Conservation (phyloP, 768 basidiomycete species). For the Ramaria sp. region DNA sequence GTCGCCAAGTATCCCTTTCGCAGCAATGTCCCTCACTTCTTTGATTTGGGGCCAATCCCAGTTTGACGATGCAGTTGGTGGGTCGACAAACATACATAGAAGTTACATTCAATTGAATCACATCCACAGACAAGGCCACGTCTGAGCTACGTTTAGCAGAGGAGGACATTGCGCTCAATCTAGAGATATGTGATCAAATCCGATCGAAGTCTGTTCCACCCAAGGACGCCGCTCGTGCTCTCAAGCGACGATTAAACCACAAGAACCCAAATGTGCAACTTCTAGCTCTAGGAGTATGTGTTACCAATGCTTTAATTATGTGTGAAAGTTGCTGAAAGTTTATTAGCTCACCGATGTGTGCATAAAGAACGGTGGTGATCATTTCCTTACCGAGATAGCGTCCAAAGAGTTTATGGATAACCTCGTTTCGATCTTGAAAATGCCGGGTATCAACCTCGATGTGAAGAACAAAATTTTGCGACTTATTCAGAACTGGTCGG, state of each 20-base stretch:
- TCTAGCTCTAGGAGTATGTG: slow-evolving; percentile 69
- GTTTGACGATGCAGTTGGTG: slow-evolving; percentile 75
- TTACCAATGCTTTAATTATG: neutral
- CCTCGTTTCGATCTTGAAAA: slow-evolving; percentile 77
- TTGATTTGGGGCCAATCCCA: slow-evolving; percentile 78
- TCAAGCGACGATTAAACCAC: slow-evolving; percentile 81
- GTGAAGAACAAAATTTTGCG: slow-evolving; percentile 73
- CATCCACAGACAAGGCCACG: slow-evolving; percentile 74
- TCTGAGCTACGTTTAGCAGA: slow-evolving; percentile 74
- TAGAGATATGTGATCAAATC: slow-evolving; percentile 96
- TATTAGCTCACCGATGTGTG: slow-evolving; percentile 76
- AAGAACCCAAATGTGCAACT: slow-evolving; percentile 95
- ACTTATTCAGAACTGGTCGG: slow-evolving; percentile 87
- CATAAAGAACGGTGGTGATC: slow-evolving; percentile 95
- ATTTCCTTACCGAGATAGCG: slow-evolving; percentile 73
- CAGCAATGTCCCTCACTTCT: slow-evolving; percentile 38
- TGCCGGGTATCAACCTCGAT: slow-evolving; percentile 63
- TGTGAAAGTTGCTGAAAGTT: slow-evolving; percentile 3
- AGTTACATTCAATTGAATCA: slow-evolving; percentile 10
- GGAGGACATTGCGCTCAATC: slow-evolving; percentile 86
- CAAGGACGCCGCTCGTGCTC: slow-evolving; percentile 77
- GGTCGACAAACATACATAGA: slow-evolving; percentile 17
- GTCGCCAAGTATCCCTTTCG: neutral
- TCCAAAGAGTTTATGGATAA: slow-evolving; percentile 93
- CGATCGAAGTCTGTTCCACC: slow-evolving; percentile 80